Conservation (phyloP, 2,329 filamentous ascomycete genomes). For the Zymoseptoria tritici region DNA sequence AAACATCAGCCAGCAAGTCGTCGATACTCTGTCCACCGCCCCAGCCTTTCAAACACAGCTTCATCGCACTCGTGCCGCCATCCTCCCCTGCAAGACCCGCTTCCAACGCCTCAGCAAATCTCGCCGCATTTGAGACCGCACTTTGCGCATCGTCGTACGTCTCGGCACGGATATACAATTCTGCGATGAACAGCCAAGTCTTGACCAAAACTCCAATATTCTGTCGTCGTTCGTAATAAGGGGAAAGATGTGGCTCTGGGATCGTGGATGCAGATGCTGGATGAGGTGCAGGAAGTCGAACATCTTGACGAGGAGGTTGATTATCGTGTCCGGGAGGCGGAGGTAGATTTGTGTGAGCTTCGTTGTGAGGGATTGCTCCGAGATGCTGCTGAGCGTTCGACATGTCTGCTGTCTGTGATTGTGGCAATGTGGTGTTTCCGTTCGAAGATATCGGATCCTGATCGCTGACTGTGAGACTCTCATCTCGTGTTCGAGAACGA, state of each 20-base stretch:
- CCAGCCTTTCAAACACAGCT: constrained; percentile 63
- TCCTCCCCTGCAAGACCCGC: constrained; percentile 52
- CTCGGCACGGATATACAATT: constrained; percentile 74
- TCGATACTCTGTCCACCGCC: constrained; percentile 74
- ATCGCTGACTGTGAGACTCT: constrained; percentile 10
- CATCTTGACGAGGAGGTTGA: constrained; percentile 38
- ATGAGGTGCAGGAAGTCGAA: constrained; percentile 36
- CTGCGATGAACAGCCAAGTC: constrained; percentile 85
- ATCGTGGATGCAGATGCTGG: constrained; percentile 29
- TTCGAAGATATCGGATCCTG: constrained; percentile 10
- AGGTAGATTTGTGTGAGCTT: constrained; percentile 28
- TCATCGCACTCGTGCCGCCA: constrained; percentile 50
- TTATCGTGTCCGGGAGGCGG: constrained; percentile 33
- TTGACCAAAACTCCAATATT: constrained; percentile 57
- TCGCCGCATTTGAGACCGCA: constrained; percentile 73
- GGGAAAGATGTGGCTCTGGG: constrained; percentile 43
- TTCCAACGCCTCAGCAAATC: constrained; percentile 66
- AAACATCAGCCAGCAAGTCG: constrained; percentile 77
- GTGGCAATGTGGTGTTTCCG: constrained; percentile 3
- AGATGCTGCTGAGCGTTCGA: constrained; percentile 27
- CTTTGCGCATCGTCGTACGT: constrained; percentile 73
- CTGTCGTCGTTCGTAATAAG: constrained; percentile 47
- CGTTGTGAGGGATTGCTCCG: constrained; percentile 34
- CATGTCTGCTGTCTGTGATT: constrained; percentile 2
- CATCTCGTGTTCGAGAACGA: constrained; percentile 3